These are phyloP conservation scores for Neurospora cerealis DNA, from an alignment of 495 filamentous ascomycete species.

Conservation along the genomic window DNA sequence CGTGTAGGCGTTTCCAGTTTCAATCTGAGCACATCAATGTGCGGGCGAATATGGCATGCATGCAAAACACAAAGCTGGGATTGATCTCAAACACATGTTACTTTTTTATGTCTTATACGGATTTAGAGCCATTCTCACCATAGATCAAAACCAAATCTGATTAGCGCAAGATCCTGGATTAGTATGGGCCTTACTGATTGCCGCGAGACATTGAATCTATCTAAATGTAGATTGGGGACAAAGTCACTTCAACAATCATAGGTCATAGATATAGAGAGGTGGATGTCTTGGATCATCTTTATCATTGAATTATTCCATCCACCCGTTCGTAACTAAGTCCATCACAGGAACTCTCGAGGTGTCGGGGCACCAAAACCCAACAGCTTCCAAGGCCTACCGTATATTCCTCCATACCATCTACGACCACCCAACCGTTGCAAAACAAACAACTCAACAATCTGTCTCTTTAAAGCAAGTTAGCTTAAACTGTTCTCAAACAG, in stretches of 20 bases:
- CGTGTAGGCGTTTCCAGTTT: background rate
- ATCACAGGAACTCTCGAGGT: background rate
- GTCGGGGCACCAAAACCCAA: background rate
- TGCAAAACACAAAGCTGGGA: background rate
- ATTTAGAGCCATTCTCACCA: background rate
- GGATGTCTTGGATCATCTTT: background rate
- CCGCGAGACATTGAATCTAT: background rate
- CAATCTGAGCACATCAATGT: background rate
- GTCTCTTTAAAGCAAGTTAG: background rate
- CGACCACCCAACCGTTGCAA: background rate
- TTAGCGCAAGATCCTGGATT: background rate
- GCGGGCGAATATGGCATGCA: background rate
- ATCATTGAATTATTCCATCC: background rate
- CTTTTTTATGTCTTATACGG: background rate
- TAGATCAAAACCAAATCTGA: background rate
- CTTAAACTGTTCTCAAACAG: background rate
- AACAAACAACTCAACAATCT: conserved; percentile 1
- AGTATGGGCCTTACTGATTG: background rate
- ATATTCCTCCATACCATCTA: background rate
- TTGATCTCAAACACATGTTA: background rate
- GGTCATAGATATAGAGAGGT: background rate
- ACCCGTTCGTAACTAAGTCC: background rate
- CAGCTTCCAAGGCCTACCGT: background rate
- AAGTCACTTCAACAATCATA: background rate
- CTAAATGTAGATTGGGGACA: background rate